phyloP scores from a whole-genome alignment of 1,139 yeast genomes.

The Pichia sp. region DNA sequence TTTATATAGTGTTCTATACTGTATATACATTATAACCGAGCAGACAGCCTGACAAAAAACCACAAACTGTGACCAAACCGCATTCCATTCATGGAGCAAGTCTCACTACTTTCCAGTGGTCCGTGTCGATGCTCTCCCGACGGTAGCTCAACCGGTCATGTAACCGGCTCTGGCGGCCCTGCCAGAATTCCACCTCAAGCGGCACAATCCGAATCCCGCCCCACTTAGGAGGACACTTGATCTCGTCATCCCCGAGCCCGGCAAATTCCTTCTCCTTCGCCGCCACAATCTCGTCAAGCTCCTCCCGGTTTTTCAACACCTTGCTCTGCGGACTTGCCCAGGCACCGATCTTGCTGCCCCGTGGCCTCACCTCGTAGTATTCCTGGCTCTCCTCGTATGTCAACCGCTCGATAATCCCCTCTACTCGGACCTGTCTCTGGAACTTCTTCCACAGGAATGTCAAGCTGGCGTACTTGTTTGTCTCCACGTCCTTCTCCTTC shows the following conservation, averaged over 20 bases:
- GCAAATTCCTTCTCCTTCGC: constrained; percentile 55
- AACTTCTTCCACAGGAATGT: constrained; percentile 90
- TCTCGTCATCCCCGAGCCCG: constrained; percentile 48
- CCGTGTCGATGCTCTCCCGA: constrained; percentile 45
- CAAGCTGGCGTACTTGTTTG: constrained; percentile 76
- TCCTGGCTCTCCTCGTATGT: constrained; percentile 67
- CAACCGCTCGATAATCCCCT: constrained; percentile 76
- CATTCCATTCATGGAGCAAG: constrained; percentile 58
- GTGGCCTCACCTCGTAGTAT: constrained; percentile 82
- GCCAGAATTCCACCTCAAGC: constrained; percentile 93
- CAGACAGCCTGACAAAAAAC: too few relatives aligned
- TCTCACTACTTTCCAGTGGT: constrained; percentile 61
- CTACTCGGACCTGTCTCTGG: constrained; percentile 91
- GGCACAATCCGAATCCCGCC: constrained; percentile 91
- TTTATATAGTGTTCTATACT: too few relatives aligned
- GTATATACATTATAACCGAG: too few relatives aligned
- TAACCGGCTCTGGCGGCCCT: constrained; percentile 83
- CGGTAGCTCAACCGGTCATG: constrained; percentile 85
- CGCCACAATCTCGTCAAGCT: constrained; percentile 52
- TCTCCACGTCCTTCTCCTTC: constrained; percentile 63
- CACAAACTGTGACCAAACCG: too few relatives aligned
- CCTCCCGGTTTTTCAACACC: constrained; percentile 52
- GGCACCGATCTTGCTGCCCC: constrained; percentile 92
- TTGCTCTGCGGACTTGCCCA: constrained; percentile 93
- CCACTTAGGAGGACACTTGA: constrained; percentile 93